Conservation (phyloP, 1,139 yeast species). For the Hemisphaericaspora lyxosophila region DNA sequence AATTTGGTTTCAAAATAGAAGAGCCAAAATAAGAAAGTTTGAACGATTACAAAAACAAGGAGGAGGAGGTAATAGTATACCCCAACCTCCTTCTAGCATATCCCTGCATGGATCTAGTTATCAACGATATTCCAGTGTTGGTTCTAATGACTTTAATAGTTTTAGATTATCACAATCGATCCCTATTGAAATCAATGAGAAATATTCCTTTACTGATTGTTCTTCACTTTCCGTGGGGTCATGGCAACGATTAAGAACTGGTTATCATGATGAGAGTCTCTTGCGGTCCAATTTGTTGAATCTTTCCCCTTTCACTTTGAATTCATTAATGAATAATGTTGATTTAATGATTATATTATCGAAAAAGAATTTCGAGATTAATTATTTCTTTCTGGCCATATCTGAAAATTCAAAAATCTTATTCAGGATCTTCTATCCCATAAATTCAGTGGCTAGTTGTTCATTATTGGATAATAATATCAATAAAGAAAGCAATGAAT, state of each 20-base stretch:
- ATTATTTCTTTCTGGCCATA: constrained; percentile 71
- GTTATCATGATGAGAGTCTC: constrained; percentile 44
- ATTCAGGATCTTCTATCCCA: constrained; percentile 69
- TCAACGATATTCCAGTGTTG: constrained; percentile 4
- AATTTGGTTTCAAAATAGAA: constrained; percentile 91
- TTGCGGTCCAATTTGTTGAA: constrained; percentile 52
- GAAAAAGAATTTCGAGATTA: constrained; percentile 66
- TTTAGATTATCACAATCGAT: constrained; percentile 16
- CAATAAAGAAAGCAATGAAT: constrained; percentile 46
- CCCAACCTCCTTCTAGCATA: constrained; percentile 9
- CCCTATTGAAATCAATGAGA: constrained; percentile 61
- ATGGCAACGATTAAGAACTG: constrained; percentile 76
- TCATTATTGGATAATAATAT: constrained; percentile 50
- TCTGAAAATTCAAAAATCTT: constrained; percentile 65
- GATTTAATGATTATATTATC: constrained; percentile 68
- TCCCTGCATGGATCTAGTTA: constrained; percentile 6
- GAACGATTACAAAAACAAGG: constrained; percentile 36
- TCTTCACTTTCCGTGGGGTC: constrained; percentile 68
- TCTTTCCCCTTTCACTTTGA: constrained; percentile 64
- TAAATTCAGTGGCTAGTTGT: constrained; percentile 45
- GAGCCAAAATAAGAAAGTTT: constrained; percentile 74
- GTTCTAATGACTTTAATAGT: constrained; percentile 1
- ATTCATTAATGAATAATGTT: constrained; percentile 61
- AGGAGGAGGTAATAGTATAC: neutral
- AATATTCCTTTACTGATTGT: constrained; percentile 67